Conservation (phyloP, 768 basidiomycete species). For the Lactarius trivialis region DNA sequence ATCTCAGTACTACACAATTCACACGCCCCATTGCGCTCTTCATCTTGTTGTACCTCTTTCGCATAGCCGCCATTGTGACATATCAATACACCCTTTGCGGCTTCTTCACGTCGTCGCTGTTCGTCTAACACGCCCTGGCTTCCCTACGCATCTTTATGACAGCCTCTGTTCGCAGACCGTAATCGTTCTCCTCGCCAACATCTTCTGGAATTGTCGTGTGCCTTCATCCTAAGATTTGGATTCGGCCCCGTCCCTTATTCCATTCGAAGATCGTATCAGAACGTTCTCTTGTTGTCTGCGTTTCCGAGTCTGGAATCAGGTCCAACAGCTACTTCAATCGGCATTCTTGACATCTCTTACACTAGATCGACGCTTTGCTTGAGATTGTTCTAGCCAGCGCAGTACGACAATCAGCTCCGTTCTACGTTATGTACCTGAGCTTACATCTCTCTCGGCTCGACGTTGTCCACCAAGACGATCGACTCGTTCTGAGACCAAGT, state of each 20-base stretch:
- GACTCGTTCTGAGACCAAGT: too few species aligned
- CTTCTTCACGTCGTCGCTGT: conserved; percentile 91
- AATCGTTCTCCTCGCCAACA: conserved; percentile 83
- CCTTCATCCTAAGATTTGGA: conserved; percentile 24
- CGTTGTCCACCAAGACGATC: too few species aligned
- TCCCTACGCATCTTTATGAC: not conserved
- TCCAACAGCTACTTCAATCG: conserved; percentile 43
- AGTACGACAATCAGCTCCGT: too few species aligned
- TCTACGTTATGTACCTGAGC: too few species aligned
- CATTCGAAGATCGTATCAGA: conserved; percentile 38
- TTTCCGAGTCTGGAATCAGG: conserved; percentile 99
- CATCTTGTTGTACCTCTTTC: conserved; percentile 85
- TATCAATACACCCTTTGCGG: conserved; percentile 97
- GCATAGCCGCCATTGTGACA: conserved; percentile 78
- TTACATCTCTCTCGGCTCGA: too few species aligned
- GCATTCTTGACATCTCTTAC: not conserved
- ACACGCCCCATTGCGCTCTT: conserved; percentile 80
- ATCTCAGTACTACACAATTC: conserved; percentile 53
- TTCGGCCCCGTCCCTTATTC: not conserved
- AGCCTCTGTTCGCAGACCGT: conserved; percentile 55
- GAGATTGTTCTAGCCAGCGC: conserved; percentile 53
- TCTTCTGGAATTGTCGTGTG: conserved; percentile 97
- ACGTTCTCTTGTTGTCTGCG: conserved; percentile 89
- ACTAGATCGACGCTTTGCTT: not conserved
- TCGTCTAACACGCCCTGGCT: conserved; percentile 28